These are phyloP conservation scores for Physcomitrellopsis africana DNA, from an alignment of 225 moss, liverwort and hornwort genomes.

Conservation along the genomic window DNA sequence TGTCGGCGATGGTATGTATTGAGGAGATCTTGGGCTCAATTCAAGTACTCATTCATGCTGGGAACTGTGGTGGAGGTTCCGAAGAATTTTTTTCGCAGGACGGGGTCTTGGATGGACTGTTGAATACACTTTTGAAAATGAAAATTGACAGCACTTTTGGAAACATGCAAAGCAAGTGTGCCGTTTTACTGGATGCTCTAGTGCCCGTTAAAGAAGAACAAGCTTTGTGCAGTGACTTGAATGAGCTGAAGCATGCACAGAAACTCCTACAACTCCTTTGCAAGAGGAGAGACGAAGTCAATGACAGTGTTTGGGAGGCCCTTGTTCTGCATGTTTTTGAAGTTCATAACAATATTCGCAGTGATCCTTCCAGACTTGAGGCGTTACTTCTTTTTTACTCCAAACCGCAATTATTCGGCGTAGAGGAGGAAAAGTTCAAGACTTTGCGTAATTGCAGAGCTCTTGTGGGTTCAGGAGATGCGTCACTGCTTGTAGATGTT, in stretches of 20 bases:
- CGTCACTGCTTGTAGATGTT: conserved; percentile 71
- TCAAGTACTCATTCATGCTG: conserved; percentile 59
- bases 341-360: conserved; percentile 68
- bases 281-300: conserved; percentile 63
- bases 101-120: conserved; percentile 57
- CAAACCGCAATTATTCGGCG: conserved; percentile 33
- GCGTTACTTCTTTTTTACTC: conserved; percentile 69
- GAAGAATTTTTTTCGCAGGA: conserved; percentile 40
- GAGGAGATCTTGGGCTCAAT: conserved; percentile 76
- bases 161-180: conserved; percentile 70
- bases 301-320: conserved; percentile 80
- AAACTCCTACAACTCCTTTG: conserved; percentile 73
- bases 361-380: conserved; percentile 70
- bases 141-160: conserved; percentile 84
- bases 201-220: conserved; percentile 87
- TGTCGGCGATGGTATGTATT: conserved; percentile 81
- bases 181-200: conserved; percentile 66
- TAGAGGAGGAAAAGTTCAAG: conserved; percentile 46
- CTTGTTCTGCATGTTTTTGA: conserved; percentile 83
- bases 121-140: conserved; percentile 73
- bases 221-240: conserved; percentile 71
- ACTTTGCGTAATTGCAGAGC: conserved; percentile 57
- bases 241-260: conserved; percentile 78
- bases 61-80: conserved; percentile 41
- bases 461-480: conserved; percentile 74